phyloP scores from a whole-genome alignment of 1,284 basidiomycete species.

The Ceratobasidium sp. region DNA sequence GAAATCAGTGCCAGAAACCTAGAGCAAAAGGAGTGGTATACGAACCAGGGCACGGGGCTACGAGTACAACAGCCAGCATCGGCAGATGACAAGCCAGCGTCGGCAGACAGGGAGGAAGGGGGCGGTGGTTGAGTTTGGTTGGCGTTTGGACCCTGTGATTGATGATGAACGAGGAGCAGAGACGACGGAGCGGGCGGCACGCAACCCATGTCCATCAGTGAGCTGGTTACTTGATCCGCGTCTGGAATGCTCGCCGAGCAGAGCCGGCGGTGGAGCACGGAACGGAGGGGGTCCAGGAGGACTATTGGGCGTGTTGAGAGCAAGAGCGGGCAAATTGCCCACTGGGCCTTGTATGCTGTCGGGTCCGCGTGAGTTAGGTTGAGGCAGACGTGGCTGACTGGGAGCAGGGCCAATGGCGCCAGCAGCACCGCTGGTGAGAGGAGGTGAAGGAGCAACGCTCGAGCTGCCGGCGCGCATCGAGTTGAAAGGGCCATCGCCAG shows the following conservation, averaged over 20 bases:
- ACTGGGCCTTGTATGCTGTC: slow-evolving; percentile 74
- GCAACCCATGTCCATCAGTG: slow-evolving; percentile 90
- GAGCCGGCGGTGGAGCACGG: slow-evolving; percentile 63
- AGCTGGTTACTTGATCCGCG: slow-evolving; percentile 75
- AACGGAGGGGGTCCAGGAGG: slow-evolving; percentile 52
- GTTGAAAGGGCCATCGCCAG: slow-evolving; percentile 48
- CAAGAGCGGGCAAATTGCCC: slow-evolving; percentile 68
- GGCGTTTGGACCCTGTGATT: slow-evolving; percentile 57
- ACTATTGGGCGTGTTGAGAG: slow-evolving; percentile 77
- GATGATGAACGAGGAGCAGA: slow-evolving; percentile 75
- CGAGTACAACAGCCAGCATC: slow-evolving; percentile 31
- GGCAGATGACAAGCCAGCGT: slow-evolving; percentile 20
- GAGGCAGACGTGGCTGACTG: slow-evolving; percentile 20
- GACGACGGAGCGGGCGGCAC: slow-evolving; percentile 63
- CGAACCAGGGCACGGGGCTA: slow-evolving; percentile 5
- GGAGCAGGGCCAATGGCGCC: slow-evolving; percentile 20
- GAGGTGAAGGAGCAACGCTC: slow-evolving; percentile 30
- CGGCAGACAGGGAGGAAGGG: slow-evolving; percentile 39
- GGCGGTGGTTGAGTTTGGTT: slow-evolving; percentile 46
- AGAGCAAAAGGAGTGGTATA: no score
- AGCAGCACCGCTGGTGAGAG: slow-evolving; percentile 37
- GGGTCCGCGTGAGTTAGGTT: slow-evolving; percentile 57
- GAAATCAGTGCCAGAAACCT: no score
- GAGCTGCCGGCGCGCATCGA: slow-evolving; percentile 40
- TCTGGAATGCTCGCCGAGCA: slow-evolving; percentile 77